A percentile compares a stretch with the other conserved stretches of the same genome.
These are phyloP conservation scores for Penicillium manginii DNA, from an alignment of 495 filamentous ascomycete species.

Conservation along the genomic window DNA sequence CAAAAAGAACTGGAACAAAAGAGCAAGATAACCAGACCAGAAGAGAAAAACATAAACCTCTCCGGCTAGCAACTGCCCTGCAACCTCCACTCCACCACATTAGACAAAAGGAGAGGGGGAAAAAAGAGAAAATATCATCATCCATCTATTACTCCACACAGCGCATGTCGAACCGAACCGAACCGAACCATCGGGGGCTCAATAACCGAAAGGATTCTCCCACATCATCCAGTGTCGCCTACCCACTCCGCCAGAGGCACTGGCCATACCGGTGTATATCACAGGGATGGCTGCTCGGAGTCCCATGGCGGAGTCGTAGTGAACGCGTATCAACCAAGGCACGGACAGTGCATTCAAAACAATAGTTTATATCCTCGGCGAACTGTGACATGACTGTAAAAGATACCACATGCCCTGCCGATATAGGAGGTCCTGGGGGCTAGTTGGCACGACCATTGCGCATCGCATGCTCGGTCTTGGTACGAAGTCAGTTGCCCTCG, in stretches of 20 bases:
- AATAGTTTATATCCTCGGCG: background rate
- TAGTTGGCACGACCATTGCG: conserved; percentile 38
- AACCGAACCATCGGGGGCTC: conserved; percentile 14
- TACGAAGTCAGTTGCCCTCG: conserved; percentile 74
- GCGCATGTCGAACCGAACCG: conserved; percentile 17
- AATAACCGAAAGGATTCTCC: conserved; percentile 12
- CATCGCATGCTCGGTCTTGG: conserved; percentile 47
- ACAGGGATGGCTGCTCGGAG: background rate
- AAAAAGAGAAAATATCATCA: background rate
- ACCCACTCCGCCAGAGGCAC: background rate
- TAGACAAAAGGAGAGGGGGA: background rate
- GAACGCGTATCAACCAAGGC: background rate
- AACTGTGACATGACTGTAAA: background rate
- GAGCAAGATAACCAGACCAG: conserved; percentile 15
- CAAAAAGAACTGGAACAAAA: conserved; percentile 17
- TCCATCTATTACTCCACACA: conserved; percentile 22
- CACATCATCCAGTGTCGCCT: background rate
- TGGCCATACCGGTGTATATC: background rate
- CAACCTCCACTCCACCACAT: conserved; percentile 16
- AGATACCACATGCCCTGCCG: background rate
- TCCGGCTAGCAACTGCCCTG: conserved; percentile 10
- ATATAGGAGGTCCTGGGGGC: conserved; percentile 7
- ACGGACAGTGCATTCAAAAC: background rate
- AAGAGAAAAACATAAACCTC: conserved; percentile 23
- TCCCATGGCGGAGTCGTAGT: background rate